Evolutionary conservation across 306 rosid genomes (phyloP).

Genomic region (Albizia julibrissin): DNA sequence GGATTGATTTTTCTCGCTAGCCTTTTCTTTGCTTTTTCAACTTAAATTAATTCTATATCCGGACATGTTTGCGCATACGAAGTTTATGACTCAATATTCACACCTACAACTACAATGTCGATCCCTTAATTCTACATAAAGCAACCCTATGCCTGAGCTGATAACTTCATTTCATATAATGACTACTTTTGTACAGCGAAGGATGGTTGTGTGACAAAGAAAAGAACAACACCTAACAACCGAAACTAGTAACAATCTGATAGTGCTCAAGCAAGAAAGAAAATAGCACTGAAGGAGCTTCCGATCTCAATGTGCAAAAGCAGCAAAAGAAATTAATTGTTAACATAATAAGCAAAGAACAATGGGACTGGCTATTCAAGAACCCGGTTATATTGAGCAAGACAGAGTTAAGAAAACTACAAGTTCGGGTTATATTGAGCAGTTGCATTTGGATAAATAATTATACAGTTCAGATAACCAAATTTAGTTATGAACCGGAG

Average conservation of each 20-base stretch:
- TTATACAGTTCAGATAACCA: slow-evolving; percentile 17
- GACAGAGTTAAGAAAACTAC: neutral
- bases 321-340: neutral
- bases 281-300: neutral
- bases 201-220: neutral
- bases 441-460: neutral
- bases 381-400: neutral
- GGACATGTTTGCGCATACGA: neutral
- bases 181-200: neutral
- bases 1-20: neutral
- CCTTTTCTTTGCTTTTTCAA: neutral
- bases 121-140: neutral
- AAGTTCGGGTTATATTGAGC: neutral
- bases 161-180: neutral
- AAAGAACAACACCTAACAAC: neutral
- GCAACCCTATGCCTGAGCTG: neutral
- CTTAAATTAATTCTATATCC: slow-evolving; percentile 15
- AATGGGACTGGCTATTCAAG: neutral
- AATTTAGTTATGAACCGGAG: slow-evolving; percentile 14
- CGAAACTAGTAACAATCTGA: slow-evolving; percentile 5
- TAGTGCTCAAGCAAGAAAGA: neutral
- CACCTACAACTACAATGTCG: neutral
- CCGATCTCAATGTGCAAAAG: slow-evolving; percentile 15
- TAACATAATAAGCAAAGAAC: neutral
- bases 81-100: neutral